Evolutionary conservation across 108 stramenopile species (phyloP), one percentile per base, ranked within the genome.

Genomic region (Hondaea fermentalgiana): DNA sequence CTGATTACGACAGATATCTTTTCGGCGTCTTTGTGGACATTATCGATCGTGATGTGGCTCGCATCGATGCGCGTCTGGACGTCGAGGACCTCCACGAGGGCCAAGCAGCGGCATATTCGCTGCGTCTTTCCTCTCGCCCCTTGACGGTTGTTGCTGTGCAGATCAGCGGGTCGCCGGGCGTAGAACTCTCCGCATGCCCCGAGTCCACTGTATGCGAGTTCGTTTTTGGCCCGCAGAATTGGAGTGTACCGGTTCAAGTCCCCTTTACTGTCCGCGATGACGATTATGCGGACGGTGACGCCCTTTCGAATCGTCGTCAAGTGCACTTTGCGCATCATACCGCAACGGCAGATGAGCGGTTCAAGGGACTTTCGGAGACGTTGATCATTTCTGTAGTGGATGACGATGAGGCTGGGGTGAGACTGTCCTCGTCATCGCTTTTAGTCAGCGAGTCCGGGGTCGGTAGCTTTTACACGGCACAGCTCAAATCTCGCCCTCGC

Each of bases 21-120:
- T 28, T 83, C 16, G 76, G 76, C 49, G 76, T 53, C 28, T 83
- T 83, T 83, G 51, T 83, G 19, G 76, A 83, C 51, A 83, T 83
- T 53, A 8, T 83, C 12, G 76, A 83, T 35, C 49, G 49, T 21
- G 76, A 83, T 35, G 76, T 83, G n/a, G 76, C 76, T 2, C 64
- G 64, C 42, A 28, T 69, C 5, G 64, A 69, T 12, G 19, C 76
- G 49, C 51, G 12, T 12, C 17, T 83, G 19, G 49, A 17, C 25
- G 76, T 6, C 6, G 49, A 35, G n/a, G 25, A 47, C 10, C 17
- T 47, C 3, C 19, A 83, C 28, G 76, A 83, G n/a, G 76, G 76
- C 76, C 16, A 47, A 12, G n/a, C n/a, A 17, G 45, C 19, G 8
- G 19, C 6, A 6, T 83, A 83, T 23, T 6, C 76, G 12, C 23